Evolutionary conservation across 2,329 filamentous ascomycete genomes (phyloP).

Genomic region (Botrytis squamosa): DNA sequence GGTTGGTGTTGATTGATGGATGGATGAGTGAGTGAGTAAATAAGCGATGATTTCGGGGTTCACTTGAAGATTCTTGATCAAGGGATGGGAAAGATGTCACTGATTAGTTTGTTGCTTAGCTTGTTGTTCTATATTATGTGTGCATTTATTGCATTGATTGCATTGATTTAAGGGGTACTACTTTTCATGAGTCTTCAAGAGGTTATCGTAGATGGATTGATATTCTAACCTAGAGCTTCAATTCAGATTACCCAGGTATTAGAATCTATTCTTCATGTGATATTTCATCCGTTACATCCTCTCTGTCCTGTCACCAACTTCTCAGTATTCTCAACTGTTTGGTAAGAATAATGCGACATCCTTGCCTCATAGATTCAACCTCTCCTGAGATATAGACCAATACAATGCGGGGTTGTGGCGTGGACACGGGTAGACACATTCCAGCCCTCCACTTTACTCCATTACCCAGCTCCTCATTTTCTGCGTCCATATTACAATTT

Average conservation of each 20-base stretch:
- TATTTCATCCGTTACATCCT: neutral
- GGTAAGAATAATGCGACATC: neutral
- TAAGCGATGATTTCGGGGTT: neutral
- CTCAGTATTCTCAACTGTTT: neutral
- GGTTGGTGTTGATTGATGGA: neutral
- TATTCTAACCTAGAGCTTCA: neutral
- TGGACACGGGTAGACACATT: constrained; percentile 7
- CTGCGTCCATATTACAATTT: neutral
- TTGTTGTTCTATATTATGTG: neutral
- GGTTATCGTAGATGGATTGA: no score
- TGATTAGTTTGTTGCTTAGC: neutral
- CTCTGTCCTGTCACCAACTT: neutral
- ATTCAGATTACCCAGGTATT: neutral
- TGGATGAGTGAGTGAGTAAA: neutral
- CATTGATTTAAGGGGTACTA: neutral
- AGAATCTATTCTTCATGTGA: neutral
- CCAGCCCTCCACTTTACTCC: neutral
- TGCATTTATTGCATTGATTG: neutral
- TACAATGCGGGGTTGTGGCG: constrained; percentile 3
- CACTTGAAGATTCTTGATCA: neutral
- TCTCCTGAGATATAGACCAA: neutral
- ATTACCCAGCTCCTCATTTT: neutral
- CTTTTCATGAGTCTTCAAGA: neutral
- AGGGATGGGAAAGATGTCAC: neutral
- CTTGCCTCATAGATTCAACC: neutral